Evolutionary conservation across 1,284 basidiomycete genomes (phyloP).

Genomic region (Microbotryomycetes sp.): DNA sequence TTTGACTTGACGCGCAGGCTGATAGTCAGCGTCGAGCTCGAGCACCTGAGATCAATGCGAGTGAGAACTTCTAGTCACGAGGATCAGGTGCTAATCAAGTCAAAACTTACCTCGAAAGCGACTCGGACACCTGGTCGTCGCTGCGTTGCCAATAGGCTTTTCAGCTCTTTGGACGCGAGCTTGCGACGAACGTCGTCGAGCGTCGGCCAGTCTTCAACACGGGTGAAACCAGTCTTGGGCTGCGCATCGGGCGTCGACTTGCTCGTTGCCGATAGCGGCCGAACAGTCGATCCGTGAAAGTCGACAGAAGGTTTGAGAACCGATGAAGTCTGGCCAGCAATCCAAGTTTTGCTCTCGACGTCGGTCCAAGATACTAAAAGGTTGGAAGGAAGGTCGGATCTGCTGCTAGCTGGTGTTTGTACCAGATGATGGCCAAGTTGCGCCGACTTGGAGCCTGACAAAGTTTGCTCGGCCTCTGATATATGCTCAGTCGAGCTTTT

Average conservation of each 20-base stretch:
- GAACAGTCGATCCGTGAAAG: no score
- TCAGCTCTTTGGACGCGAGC: background rate
- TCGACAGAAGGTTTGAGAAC: background rate
- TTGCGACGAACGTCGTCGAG: background rate
- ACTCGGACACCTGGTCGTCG: background rate
- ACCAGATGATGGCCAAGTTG: no score
- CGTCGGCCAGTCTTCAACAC: background rate
- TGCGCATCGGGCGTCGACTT: no score
- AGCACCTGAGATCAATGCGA: background rate
- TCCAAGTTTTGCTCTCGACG: background rate
- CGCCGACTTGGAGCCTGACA: no score
- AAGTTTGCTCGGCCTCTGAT: no score
- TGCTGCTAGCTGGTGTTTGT: no score
- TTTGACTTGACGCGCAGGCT: background rate
- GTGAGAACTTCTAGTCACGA: background rate
- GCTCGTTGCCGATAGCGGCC: no score
- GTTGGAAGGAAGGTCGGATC: background rate
- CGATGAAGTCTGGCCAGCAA: background rate
- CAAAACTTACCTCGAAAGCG: background rate
- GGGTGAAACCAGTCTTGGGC: no score
- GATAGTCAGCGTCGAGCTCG: background rate
- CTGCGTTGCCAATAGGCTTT: background rate
- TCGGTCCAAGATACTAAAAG: background rate
- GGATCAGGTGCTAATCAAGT: background rate
- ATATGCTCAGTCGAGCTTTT: no score